These are phyloP conservation scores for Marasmius oreades DNA, from an alignment of 1,284 basidiomycete genomes.

Conservation along the genomic window DNA sequence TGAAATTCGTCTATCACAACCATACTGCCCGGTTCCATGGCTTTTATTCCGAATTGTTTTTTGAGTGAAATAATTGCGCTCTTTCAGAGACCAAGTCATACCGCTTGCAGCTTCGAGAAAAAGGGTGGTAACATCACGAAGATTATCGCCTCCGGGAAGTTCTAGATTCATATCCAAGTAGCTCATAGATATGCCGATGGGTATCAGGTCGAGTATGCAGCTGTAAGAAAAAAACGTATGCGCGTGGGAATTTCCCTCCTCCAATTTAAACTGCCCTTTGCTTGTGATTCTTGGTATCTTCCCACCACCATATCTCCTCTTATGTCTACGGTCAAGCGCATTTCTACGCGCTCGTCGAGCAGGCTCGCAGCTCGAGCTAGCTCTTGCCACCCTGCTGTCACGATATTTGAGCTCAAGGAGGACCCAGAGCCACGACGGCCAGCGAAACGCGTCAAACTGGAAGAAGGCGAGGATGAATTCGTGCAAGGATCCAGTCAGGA, in stretches of 20 bases:
- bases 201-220: no score
- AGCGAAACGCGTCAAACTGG: conserved; percentile 31
- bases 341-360: conserved; percentile 10
- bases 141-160: conserved; percentile 53
- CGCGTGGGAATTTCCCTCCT: neutral
- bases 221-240: neutral
- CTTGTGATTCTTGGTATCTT: neutral
- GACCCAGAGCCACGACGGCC: conserved; percentile 20
- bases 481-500: conserved; percentile 16
- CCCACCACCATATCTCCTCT: neutral
- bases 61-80: conserved; percentile 13
- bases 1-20: conserved; percentile 70
- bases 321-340: neutral
- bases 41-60: conserved; percentile 33
- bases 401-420: conserved; percentile 33
- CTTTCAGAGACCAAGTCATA: conserved; percentile 26
- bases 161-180: conserved; percentile 19
- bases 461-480: conserved; percentile 23
- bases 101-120: conserved; percentile 57
- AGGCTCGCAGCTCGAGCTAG: conserved; percentile 37
- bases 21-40: conserved; percentile 61
- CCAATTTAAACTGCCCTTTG: neutral
- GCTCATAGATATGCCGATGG: neutral
- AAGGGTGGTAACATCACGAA: conserved; percentile 56
- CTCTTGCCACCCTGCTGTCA: conserved; percentile 40